Conservation (phyloP, 176 grass and related monocot species). For the Areca catechu region DNA sequence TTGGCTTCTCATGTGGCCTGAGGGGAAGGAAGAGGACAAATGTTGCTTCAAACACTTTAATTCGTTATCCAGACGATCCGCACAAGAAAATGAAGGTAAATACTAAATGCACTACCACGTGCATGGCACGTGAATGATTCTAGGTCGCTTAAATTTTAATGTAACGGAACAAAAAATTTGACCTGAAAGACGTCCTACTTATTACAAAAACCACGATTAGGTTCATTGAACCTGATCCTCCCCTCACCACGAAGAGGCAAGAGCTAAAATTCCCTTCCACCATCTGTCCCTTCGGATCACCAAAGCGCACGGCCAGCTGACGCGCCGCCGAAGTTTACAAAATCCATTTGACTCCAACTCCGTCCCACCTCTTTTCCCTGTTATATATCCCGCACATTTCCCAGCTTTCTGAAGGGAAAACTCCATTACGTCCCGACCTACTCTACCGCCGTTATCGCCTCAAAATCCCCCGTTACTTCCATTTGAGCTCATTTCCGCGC, state of each 20-base stretch:
- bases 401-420: no score
- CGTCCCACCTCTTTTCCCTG: neutral
- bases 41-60: no score
- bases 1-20: no score
- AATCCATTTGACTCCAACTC: neutral
- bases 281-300: neutral
- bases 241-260: conserved; percentile 11
- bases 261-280: neutral
- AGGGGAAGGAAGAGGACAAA: no score
- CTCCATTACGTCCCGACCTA: neutral
- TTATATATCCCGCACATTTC: neutral
- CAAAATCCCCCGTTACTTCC: neutral
- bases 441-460: neutral
- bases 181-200: neutral
- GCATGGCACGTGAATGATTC: no score
- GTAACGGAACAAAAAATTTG: no score
- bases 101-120: no score
- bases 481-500: conserved; percentile 16
- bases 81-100: no score
- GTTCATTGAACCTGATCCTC: conserved; percentile 77
- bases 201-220: conserved; percentile 2
- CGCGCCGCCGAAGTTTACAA: neutral
- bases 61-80: no score
- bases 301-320: neutral
- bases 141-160: no score